Base-by-base conservation (phyloP, 768 basidiomycete species). In the Guyanaporus albipodus region DNA sequence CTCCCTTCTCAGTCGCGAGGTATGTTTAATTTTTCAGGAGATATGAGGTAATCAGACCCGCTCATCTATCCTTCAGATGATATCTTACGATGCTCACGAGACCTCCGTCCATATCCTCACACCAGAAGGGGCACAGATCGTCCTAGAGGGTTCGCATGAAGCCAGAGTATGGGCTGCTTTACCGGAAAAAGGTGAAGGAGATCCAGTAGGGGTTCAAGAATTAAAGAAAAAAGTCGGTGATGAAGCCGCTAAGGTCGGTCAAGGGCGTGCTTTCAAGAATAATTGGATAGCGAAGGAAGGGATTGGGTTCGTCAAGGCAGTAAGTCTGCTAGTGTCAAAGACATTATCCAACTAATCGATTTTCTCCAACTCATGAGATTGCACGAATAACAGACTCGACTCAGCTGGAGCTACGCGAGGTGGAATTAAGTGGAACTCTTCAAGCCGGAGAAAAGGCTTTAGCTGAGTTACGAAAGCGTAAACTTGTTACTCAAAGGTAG, bases 231-330 rank as follows among this genome's bases (percentile, higher is more conserved):
- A 67, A 48, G 78, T 98, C 12, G 95, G 95, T 12, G 87, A 89
- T 47, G 92, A 96, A 57, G 77, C 82, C 7, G 84, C 91, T 14
- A 96, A 94, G 70, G 79, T 97, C 47, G 96, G 96, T 1, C 96
- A 98, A 70, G 87, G 87, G 8, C 80, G 87, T 54, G 96, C 95
- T 17, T 96, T 99, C 78, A 97, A 94, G 73, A 92, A 88, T 57
- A 89, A 87, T 46, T 99, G 96, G 96, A 91, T 98, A 52, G 77
- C 74, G 18, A 98, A 97, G 67, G 87, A 95, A 53, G 91, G 88
- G 8, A 78, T 80, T 52, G 90, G 87, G 17, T 80, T 99, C 54
- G 81, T 95, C 37, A 87, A 88, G 71, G 73, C 84, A 52, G 94
- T 95, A 52, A 55, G 89, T 77, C 29, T 17, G 35, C 12, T 23